Evolutionary conservation across 73 alveolate genomes (phyloP), one percentile per base, ranked within the genome.

Genomic region (Paramecium caudatum): DNA sequence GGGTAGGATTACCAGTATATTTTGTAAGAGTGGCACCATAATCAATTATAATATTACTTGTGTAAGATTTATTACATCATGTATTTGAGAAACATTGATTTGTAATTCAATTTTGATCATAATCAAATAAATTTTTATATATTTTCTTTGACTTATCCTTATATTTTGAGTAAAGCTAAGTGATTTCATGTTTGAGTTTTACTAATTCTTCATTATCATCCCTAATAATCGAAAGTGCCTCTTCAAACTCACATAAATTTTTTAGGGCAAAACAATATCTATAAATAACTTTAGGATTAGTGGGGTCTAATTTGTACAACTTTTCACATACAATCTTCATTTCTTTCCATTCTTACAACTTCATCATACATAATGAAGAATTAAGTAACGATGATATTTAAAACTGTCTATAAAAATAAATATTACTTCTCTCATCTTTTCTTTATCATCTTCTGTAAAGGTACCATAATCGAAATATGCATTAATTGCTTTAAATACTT

Each of bases 1-100:
- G 97, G 96, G 97, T 94, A 6, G 98, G 98, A 37, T 69, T 95
- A 48, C 95, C 96, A 25, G 94, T 95, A 6, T 95, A 90, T 91
- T 61, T 74, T 25, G 82, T 82, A 17, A 94, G 98, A 84, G 94
- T 95, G 21, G 96, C 95, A 6, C 97, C 97, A 2, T 94, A 95
- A 70, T 95, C 94, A 13, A 95, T 95, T 85, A 92, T 95, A 16
- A 86, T 95, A 1, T 82, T 94, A 16, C 65, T 92, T 15, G 61
- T 91, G 12, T 48, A 74, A 32, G 96, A 91, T 88, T 85, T 88
- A 34, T 70, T 91, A 43, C 90, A 91, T 65, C 48, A 32, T 25
- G 78, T 69, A 1, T 90, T 61, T 41, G 65, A 90, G 37, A 83
- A 15, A 49, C 84, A 68, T 68, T 68, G 84, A 68, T 68, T 68